Conservation (phyloP, 2,329 filamentous ascomycete genomes). For the Colletotrichum camelliae region DNA sequence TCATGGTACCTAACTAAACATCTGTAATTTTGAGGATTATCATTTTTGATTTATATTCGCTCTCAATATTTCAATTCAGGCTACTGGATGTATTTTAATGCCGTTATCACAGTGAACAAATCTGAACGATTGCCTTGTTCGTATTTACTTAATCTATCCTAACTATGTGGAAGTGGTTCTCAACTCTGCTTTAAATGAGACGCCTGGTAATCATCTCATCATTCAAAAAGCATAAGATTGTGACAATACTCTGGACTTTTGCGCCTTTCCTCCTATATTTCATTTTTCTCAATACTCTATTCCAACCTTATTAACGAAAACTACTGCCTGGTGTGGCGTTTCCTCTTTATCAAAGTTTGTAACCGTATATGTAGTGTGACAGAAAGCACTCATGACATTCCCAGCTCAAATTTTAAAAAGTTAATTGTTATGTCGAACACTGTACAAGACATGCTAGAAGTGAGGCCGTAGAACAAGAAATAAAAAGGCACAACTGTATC, state of each 20-base stretch:
- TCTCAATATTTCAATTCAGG: not conserved
- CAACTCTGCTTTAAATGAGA: not conserved
- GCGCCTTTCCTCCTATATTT: not conserved
- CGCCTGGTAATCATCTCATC: too few relatives aligned
- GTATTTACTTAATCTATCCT: not conserved
- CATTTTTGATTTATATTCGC: not conserved
- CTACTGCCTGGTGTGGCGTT: not conserved
- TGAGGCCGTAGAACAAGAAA: not conserved
- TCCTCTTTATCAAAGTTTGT: not conserved
- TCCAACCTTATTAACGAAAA: not conserved
- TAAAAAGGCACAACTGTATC: not conserved
- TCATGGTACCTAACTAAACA: not conserved
- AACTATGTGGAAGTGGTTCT: not conserved
- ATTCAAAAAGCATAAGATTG: not conserved
- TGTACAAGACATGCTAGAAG: not conserved
- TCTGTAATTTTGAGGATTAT: not conserved
- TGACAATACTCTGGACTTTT: not conserved
- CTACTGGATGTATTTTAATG: not conserved
- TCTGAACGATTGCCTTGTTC: not conserved
- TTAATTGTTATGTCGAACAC: not conserved
- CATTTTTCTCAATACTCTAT: not conserved
- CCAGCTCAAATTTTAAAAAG: not conserved
- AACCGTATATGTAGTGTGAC: not conserved
- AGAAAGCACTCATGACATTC: not conserved
- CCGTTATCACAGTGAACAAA: not conserved